phyloP scores from a whole-genome alignment of 208 protist species.

The Acanthamoeba pearcei region DNA sequence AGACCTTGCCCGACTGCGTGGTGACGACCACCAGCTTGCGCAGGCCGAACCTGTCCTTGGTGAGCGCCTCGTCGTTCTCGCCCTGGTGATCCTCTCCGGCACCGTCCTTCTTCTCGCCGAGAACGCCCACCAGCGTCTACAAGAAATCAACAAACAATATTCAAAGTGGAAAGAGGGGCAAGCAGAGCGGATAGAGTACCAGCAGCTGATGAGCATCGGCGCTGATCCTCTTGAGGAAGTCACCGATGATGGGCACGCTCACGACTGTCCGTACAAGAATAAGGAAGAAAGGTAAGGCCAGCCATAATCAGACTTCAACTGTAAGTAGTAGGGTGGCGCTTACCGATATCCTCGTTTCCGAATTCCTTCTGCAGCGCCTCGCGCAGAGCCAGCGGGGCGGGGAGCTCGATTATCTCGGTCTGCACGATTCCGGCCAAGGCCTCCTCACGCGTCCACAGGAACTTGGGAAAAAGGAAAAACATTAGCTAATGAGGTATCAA shows the following conservation, averaged over 20 bases:
- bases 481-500: neutral
- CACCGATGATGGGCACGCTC: conserved; percentile 26
- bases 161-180: neutral
- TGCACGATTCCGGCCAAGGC: conserved; percentile 48
- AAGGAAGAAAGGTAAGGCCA: neutral
- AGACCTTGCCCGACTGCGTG: conserved; percentile 54
- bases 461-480: neutral
- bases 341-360: neutral
- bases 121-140: neutral
- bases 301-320: neutral
- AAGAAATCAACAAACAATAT: neutral
- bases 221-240: neutral
- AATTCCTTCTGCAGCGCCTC: conserved; percentile 70
- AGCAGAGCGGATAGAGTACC: neutral
- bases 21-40: conserved; percentile 42
- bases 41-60: conserved; percentile 59
- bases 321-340: too few relatives aligned
- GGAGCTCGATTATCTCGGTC: conserved; percentile 67
- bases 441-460: conserved; percentile 70
- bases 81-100: neutral
- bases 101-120: neutral
- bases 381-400: conserved; percentile 61
- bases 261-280: neutral
- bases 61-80: conserved; percentile 29
- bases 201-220: conserved; percentile 22